Percentiles rank a stretch among this genome's conserved stretches.
Conservation (phyloP, 139 green algal genomes). For the Protoeuglena noctilucae region DNA sequence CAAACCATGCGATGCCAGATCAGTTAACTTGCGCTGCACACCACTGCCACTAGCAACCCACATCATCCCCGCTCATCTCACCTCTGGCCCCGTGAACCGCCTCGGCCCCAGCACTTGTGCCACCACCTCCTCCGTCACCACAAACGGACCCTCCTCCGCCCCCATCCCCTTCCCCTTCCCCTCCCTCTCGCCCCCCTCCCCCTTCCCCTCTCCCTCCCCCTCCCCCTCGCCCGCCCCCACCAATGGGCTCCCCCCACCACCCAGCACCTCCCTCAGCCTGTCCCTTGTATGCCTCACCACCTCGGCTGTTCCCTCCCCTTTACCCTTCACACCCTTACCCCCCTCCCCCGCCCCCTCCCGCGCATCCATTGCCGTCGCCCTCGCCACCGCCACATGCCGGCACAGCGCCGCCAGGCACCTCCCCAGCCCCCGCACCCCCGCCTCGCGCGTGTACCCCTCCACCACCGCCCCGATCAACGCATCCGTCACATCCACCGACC, state of each 20-base stretch:
- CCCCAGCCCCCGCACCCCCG: constrained; percentile 90
- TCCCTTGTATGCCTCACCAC: too few relatives aligned
- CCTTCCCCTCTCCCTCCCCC: too few relatives aligned
- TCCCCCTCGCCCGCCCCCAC: too few relatives aligned
- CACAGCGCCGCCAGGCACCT: constrained; percentile 48
- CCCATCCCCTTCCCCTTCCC: constrained; percentile 12
- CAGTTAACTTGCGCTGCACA: too few relatives aligned
- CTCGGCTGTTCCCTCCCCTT: neutral
- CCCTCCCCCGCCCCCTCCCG: too few relatives aligned
- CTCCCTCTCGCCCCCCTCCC: too few relatives aligned
- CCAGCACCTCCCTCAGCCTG: too few relatives aligned
- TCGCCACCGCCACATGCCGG: constrained; percentile 33
- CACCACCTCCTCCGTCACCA: constrained; percentile 39
- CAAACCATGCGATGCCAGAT: too few relatives aligned
- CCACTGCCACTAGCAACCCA: too few relatives aligned
- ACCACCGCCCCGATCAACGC: constrained; percentile 61
- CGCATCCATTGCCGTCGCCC: constrained; percentile 21
- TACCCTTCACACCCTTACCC: too few relatives aligned
- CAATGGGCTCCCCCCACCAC: too few relatives aligned
- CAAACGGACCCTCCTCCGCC: constrained; percentile 13
- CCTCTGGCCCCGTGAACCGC: constrained; percentile 25
- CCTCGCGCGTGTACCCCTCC: constrained; percentile 66
- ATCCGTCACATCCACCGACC: constrained; percentile 45
- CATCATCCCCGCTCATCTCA: too few relatives aligned
- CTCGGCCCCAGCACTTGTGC: constrained; percentile 45